Evolutionary conservation across 2,329 filamentous ascomycete species (phyloP).

Genomic region (Polytolypa hystricis): DNA sequence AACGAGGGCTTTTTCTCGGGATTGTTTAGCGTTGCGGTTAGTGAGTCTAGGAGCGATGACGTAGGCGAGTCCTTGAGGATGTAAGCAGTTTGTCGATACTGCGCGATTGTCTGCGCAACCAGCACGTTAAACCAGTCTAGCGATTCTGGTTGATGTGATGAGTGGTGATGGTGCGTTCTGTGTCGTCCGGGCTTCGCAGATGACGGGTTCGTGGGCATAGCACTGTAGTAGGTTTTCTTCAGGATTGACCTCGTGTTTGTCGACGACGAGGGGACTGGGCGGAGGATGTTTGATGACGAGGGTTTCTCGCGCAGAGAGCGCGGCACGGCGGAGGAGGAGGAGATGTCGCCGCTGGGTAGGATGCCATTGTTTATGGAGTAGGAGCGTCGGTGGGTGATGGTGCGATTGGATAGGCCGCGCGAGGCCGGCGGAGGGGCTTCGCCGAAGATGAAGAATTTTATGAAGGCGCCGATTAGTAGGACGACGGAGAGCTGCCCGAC

Average conservation of each 20-base stretch:
- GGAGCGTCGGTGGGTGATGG: slow-evolving; percentile 66
- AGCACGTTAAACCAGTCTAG: slow-evolving; percentile 99
- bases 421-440: slow-evolving; percentile 77
- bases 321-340: slow-evolving; percentile 30
- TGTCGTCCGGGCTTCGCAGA: slow-evolving; percentile 31
- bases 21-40: slow-evolving; percentile 82
- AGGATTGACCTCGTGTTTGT: slow-evolving; percentile 74
- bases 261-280: slow-evolving; percentile 63
- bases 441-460: slow-evolving; percentile 99
- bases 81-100: slow-evolving; percentile 84
- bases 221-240: slow-evolving; percentile 92
- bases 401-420: slow-evolving; percentile 63
- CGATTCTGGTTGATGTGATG: slow-evolving; percentile 91
- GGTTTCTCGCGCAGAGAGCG: slow-evolving; percentile 36
- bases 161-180: slow-evolving; percentile 35
- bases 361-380: slow-evolving; percentile 46
- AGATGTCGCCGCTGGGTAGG: too few relatives aligned
- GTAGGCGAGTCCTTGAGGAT: slow-evolving; percentile 56
- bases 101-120: slow-evolving; percentile 90
- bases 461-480: slow-evolving; percentile 82
- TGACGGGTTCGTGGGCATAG: slow-evolving; percentile 30
- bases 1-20: slow-evolving; percentile 77
- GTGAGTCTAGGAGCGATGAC: slow-evolving; percentile 61
- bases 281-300: slow-evolving; percentile 57
- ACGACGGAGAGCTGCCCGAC: slow-evolving; percentile 89